Conservation (phyloP, 129 eudicot genomes). For the Gnaphalium uliginosum region DNA sequence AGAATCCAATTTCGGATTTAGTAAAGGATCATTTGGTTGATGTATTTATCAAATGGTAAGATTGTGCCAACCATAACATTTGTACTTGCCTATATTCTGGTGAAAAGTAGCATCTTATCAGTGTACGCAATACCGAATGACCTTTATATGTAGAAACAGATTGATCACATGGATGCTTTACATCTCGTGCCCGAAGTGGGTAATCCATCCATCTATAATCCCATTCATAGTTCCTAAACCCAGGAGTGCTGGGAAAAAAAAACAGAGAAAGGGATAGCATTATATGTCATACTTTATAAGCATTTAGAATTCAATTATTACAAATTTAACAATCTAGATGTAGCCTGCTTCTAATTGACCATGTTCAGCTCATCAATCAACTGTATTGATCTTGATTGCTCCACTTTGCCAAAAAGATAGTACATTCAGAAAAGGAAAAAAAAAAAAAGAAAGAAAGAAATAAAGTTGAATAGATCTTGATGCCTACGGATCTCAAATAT, state of each 20-base stretch:
- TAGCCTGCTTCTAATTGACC: slow-evolving; percentile 5
- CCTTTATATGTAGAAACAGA: slow-evolving; percentile 84
- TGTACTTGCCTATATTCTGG: slow-evolving; percentile 68
- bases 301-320: neutral
- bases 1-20: neutral
- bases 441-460: neutral
- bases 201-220: slow-evolving; percentile 99
- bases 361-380: slow-evolving; percentile 4
- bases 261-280: neutral
- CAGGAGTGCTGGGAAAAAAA: slow-evolving; percentile 40
- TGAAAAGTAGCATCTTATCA: slow-evolving; percentile 91
- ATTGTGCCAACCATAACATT: neutral
- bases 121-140: slow-evolving; percentile 87
- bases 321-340: neutral
- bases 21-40: neutral
- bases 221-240: slow-evolving; percentile 69
- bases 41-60: neutral
- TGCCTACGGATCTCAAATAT: neutral
- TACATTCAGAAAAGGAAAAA: neutral
- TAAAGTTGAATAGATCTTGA: neutral
- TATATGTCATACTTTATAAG: slow-evolving; percentile 14
- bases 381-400: slow-evolving; percentile 3
- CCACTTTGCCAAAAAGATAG: slow-evolving; percentile 8
- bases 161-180: slow-evolving; percentile 79
- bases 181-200: slow-evolving; percentile 53